Evolutionary conservation across 495 filamentous ascomycete species (phyloP), one percentile per base, ranked within the genome.

Genomic region (Pseudoneurospora amorphoporcata): DNA sequence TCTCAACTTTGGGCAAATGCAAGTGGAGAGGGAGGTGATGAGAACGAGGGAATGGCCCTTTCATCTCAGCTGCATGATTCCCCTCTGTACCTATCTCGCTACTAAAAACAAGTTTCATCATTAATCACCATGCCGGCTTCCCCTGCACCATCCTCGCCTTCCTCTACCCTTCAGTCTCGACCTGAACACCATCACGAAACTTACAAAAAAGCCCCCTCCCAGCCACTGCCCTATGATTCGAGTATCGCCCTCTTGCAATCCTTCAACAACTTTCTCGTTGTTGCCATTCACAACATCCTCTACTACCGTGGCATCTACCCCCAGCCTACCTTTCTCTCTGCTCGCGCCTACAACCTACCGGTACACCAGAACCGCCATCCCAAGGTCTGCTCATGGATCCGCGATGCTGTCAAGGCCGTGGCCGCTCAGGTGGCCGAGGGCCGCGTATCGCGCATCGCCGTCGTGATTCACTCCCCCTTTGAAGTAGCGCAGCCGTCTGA

Each of bases 201-300:
- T 29, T 65, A 65, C 29, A 12, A 65, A 4, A 29, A 61, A 65
- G 29, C 29, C 0, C 53, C 53, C 53, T 65, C 53, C 0, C 53
- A 65, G 6, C 53, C 53, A 65, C 29, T 65, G 53, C 53, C 53
- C 29, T 65, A 65, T 35, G 53, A 65, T 37, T 1, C 53, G 1
- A 65, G 23, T 4, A 65, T 65, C 3, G 53, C 14, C 53, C 29
- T 65, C 1, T 37, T 65, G 1, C 53, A 65, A 17, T 86, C 88
- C 39, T 91, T 94, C 80, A 83, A 86, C 75, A 85, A 89, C 79
- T 98, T 98, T 84, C 90, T 99, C 65, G 92, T 89, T 71, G 90
- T 95, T 53, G 90, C 92, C 75, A 92, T 95, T 78, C 95, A 99
- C 84, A 95, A 95, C 76, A 92, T 98, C 78, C 89, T 99, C 74